Evolutionary conservation across 345 rosid genomes (phyloP), one percentile per base, ranked within the genome.

Genomic region (Corchorus capsularis): DNA sequence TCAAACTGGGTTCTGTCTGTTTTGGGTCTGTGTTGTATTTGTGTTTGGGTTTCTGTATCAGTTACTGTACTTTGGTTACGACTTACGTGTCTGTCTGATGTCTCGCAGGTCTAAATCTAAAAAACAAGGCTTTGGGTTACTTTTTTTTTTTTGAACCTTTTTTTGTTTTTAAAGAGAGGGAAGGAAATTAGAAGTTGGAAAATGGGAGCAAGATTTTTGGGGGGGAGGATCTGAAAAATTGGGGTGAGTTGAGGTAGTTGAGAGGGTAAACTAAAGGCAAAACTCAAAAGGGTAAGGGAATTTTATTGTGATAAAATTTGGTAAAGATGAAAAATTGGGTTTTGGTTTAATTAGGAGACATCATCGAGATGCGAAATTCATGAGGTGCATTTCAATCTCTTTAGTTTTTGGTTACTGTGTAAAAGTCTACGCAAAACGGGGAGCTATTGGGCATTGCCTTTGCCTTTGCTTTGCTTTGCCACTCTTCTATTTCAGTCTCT

Each of bases 371-470:
- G 72, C 20, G 72, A 49, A 69, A 47, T 50, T 27, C 27, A 27
- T 34, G 43, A 13, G 59, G 45, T 49, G 59, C 72, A 13, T 49
- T 20, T 49, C 57, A 67, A 27, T 27, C 27, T 27, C 27, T 27
- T 46, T 37, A n/a, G 43, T 39, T 47, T 68, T 68, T 68, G 72
- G 56, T 22, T 68, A 13, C 53, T 37, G 68, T 62, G 66, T 35
- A 35, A 16, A 16, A 63, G 47, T 39, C 68, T 16, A 37, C 47
- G 2, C 47, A 63, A 16, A 63, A 37, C 68, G 20, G 46, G 22
- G 5, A 11, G 19, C 7, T 20, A 20, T 55, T 53, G 20, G 43
- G 43, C 43, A 39, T 39, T 39, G n/a, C n/a, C n/a, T n/a, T n/a
- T n/a, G n/a, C n/a, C n/a, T n/a, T n/a, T n/a, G n/a, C n/a, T n/a